Base-by-base conservation (phyloP, 176 grass and related monocot species). In the Avena insularis region DNA sequence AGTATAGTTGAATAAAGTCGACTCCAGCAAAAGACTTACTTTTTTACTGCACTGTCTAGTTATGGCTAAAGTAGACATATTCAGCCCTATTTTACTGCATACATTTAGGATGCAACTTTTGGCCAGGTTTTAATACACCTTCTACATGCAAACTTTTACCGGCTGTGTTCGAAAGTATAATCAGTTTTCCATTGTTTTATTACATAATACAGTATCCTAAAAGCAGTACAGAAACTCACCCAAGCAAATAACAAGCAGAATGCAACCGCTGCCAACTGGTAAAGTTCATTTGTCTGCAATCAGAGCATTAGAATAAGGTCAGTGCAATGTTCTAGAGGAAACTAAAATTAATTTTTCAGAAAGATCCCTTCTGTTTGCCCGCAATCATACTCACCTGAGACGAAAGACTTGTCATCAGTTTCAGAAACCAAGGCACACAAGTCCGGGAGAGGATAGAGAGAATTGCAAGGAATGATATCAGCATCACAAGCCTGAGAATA, bases 231-330 rank as follows among this genome's bases (percentile, higher is more conserved):
- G 23, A 88, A 78, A 99, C 94, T 89, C 89, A 99, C 97, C 92
- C 97, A 99, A 81, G 97, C 97, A 90, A 92, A 93, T 77, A 99
- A 79, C 62, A 99, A 94, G 86, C 97, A 99, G 97, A 99, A 99
- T 38, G 97, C 97, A 86, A 99, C 97, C 13, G 97, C 86, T 70
- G 97, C 97, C 83, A 99, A 85, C 83, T 99, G 94, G 75, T 99
- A 99, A 65, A 99, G 82, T 92, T 99, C 97, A 87, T 97, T 97
- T 87, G 97, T 99, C 97, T 99, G 90, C 83, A 92, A 77, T 78
- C 58, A 89, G 75, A 84, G 49, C 50, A 77, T 90, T 64, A 85
- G 14, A 71, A 70, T 74, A 29, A 78, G 16, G 54, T 75, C 33
- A 82, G 62, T 64, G 66, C 61, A 68, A 75, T 86, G 36, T 74